Evolutionary conservation across 257 asterid species (phyloP).

Genomic region (Solanum tarapatanum): DNA sequence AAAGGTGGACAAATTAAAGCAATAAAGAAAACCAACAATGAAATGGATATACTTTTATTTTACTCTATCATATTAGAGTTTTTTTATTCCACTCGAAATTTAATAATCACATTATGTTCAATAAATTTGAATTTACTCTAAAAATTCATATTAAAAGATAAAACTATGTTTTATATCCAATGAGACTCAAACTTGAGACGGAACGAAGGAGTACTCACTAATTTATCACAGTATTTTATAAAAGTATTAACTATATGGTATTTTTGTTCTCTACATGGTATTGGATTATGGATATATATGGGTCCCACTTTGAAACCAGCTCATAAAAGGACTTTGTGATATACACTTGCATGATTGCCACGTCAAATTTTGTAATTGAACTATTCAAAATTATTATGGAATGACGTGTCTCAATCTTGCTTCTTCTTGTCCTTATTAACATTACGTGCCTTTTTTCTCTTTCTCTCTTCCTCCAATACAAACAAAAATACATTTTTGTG

Average conservation of each 20-base stretch:
- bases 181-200: neutral
- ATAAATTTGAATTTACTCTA: rapidly evolving
- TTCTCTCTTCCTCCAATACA: neutral
- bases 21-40: neutral
- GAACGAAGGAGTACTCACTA: neutral
- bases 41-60: neutral
- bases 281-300: neutral
- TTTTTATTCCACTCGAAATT: too few relatives aligned
- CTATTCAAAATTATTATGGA: neutral
- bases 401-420: slow-evolving; percentile 4
- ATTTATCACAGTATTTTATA: neutral
- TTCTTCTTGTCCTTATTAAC: neutral
- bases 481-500: neutral
- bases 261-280: neutral
- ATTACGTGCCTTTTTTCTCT: neutral
- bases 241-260: too few relatives aligned
- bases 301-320: neutral
- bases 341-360: slow-evolving; percentile 18
- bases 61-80: neutral
- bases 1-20: neutral
- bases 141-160: too few relatives aligned
- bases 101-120: too few relatives aligned
- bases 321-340: neutral
- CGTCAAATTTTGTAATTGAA: slow-evolving; percentile 12
- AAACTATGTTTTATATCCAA: too few relatives aligned